phyloP scores from a whole-genome alignment of 176 grass and related monocot genomes.

The Bonia amplexicaulis region DNA sequence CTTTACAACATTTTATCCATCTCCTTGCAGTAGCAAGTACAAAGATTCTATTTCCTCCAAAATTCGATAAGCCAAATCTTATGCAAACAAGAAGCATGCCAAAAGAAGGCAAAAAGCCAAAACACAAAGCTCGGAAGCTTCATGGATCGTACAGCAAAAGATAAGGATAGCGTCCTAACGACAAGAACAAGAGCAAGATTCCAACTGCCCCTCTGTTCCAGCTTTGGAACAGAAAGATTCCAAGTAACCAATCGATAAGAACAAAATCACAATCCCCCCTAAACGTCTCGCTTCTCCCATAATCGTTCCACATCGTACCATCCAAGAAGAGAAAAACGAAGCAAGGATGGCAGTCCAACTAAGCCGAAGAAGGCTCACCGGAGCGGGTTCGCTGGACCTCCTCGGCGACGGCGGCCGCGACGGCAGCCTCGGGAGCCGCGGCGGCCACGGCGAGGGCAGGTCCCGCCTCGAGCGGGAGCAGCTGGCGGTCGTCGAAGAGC shows the following conservation, averaged over 20 bases:
- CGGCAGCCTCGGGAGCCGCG: slow-evolving; percentile 9
- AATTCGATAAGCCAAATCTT: background rate
- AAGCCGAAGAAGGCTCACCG: slow-evolving; percentile 17
- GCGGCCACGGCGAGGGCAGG: background rate
- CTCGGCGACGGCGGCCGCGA: slow-evolving; percentile 18
- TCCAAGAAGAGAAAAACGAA: background rate
- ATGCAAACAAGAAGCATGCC: background rate
- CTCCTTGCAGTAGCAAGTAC: slow-evolving; percentile 2
- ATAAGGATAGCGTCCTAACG: slow-evolving; percentile 1
- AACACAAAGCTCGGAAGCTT: slow-evolving; percentile 9
- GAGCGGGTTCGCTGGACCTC: slow-evolving; percentile 41
- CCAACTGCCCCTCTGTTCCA: slow-evolving; percentile 7
- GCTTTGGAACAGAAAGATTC: slow-evolving; percentile 29
- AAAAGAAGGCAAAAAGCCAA: slow-evolving; percentile 38
- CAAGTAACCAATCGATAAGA: background rate
- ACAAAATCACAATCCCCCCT: slow-evolving; percentile 10
- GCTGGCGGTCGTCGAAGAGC: slow-evolving; percentile 60
- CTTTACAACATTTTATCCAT: slow-evolving; percentile 14
- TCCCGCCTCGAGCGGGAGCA: slow-evolving; percentile 16
- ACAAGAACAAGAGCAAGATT: slow-evolving; percentile 30
- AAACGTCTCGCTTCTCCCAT: too few species aligned
- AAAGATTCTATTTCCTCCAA: slow-evolving; percentile 5
- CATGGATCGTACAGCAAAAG: background rate
- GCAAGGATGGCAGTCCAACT: background rate
- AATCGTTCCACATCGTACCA: background rate